Evolutionary conservation across 306 rosid species (phyloP), one percentile per base, ranked within the genome.

Genomic region (Citrullus mucosospermus): DNA sequence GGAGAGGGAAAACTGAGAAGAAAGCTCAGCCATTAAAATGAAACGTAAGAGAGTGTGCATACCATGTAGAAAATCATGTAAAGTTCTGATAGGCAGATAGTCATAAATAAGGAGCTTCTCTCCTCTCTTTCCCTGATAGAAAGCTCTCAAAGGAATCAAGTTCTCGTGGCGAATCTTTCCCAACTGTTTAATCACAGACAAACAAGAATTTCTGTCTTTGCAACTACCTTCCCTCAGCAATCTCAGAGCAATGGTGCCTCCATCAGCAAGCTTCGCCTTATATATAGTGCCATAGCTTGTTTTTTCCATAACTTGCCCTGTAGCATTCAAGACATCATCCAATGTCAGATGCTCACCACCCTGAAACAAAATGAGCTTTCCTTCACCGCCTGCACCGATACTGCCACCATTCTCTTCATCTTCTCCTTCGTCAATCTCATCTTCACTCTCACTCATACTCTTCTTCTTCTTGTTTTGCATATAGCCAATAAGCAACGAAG

Each of bases 251-350:
- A 96, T 96, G 54, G 93, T 87, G 28, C 93, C 88, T 51, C 99
- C 99, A 83, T 96, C 97, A 20, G 96, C 88, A 79, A 96, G 99
- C 83, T 96, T 96, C 17, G 99, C 99, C 86, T 96, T 96, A 79
- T 96, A 96, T 68, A 90, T 92, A 3, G 99, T 96, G 62, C 99
- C 98, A 85, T 96, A 96, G 81, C 88, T 84, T 7, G 98, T 93
- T 89, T 96, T 96, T 90, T 96, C 99, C 97, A 93, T 81, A 61
- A 96, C 97, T 77, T 92, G 99, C 6, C 99, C 99, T 2, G 97
- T 92, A 4, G 99, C 99, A 72, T 96, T 96, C 90, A 96, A 79
- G 80, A 96, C 99, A 77, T 96, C 99, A 13, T 96, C 99, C 48
- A 96, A 80, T 13, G 92, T 90, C 93, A 96, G 88, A 88, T 91